These are phyloP conservation scores for Fusarium anthophilum DNA, from an alignment of 2,329 filamentous ascomycete species.

Conservation along the genomic window DNA sequence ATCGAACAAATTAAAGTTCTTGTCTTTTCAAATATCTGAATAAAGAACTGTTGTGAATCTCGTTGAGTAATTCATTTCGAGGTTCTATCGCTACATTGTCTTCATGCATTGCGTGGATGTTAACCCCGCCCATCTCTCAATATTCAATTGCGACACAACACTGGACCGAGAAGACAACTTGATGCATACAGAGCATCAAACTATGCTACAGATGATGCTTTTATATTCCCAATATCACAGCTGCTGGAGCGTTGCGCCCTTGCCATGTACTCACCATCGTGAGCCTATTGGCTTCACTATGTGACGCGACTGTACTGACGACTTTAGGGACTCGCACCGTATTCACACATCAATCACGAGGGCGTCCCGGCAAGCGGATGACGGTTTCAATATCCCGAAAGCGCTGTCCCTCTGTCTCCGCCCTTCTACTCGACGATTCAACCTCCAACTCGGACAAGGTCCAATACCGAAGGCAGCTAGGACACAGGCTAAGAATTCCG, in stretches of 20 bases:
- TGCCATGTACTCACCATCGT: fast-evolving
- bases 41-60: fast-evolving
- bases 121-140: fast-evolving
- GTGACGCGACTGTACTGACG: background rate
- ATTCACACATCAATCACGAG: fast-evolving
- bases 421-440: background rate
- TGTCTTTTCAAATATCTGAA: fast-evolving
- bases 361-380: fast-evolving
- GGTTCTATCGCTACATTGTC: fast-evolving
- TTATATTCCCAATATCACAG: fast-evolving
- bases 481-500: fast-evolving
- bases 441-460: background rate
- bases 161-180: fast-evolving
- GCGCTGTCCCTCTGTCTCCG: too few species aligned
- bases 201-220: fast-evolving
- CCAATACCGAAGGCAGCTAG: fast-evolving
- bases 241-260: fast-evolving
- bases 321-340: background rate
- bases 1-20: fast-evolving
- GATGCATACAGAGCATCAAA: fast-evolving
- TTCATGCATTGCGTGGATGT: fast-evolving
- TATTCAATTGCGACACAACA: background rate
- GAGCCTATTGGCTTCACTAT: fast-evolving
- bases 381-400: fast-evolving
- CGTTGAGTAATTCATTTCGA: fast-evolving